Conservation (phyloP, 306 rosid genomes). For the Ceratonia siliqua region DNA sequence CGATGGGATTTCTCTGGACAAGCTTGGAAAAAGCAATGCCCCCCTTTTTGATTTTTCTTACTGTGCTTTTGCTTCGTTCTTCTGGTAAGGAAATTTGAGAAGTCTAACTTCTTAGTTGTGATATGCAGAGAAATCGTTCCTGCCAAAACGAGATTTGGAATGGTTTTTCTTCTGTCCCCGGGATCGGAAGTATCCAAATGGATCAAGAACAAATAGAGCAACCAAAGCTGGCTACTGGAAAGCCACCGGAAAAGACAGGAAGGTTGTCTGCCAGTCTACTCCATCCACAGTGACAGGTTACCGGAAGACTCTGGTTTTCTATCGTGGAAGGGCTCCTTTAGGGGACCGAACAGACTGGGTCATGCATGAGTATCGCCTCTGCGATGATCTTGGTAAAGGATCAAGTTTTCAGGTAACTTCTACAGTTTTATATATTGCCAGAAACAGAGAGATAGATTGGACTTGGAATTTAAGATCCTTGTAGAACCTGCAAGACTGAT, state of each 20-base stretch:
- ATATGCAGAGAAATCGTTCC: slow-evolving; percentile 80
- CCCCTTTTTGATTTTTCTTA: neutral
- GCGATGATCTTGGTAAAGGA: slow-evolving; percentile 57
- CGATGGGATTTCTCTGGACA: slow-evolving; percentile 29
- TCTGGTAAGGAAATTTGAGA: slow-evolving; percentile 6
- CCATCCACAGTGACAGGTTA: slow-evolving; percentile 61
- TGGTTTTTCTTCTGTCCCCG: slow-evolving; percentile 97
- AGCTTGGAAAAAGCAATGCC: slow-evolving; percentile 23
- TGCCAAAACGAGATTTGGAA: slow-evolving; percentile 83
- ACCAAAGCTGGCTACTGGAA: slow-evolving; percentile 97
- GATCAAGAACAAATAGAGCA: slow-evolving; percentile 90
- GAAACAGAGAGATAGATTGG: neutral
- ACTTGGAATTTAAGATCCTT: neutral
- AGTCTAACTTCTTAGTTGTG: slow-evolving; percentile 29
- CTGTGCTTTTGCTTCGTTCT: neutral
- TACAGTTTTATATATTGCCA: neutral
- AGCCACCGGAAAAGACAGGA: slow-evolving; percentile 94
- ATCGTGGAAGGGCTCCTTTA: slow-evolving; percentile 85
- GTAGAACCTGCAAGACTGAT: neutral
- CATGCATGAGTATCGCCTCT: slow-evolving; percentile 93
- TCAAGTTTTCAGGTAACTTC: slow-evolving; percentile 59
- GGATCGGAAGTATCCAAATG: slow-evolving; percentile 86
- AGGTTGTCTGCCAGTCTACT: slow-evolving; percentile 57
- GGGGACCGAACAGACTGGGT: slow-evolving; percentile 87
- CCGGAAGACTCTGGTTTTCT: slow-evolving; percentile 88